Evolutionary conservation across 257 asterid genomes (phyloP).

Genomic region (Forsythia suspensa): DNA sequence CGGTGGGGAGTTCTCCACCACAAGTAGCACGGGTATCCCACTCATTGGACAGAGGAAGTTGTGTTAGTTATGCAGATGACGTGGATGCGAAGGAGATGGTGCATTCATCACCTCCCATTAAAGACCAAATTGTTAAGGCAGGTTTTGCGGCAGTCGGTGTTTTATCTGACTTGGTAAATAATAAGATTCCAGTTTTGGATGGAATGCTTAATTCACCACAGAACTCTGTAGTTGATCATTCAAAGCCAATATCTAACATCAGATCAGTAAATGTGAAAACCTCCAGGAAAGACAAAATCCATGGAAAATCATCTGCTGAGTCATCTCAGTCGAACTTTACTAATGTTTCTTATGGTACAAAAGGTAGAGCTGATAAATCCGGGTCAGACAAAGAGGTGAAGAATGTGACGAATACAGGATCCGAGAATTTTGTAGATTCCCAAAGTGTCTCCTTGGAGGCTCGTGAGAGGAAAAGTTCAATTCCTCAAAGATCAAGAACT

Average conservation of each 20-base stretch:
- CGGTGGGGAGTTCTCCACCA: constrained; percentile 33
- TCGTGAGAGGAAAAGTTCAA: constrained; percentile 40
- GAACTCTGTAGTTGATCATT: constrained; percentile 48
- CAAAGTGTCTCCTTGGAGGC: constrained; percentile 33
- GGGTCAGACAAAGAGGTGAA: constrained; percentile 34
- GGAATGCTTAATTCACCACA: constrained; percentile 39
- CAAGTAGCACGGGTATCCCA: constrained; percentile 35
- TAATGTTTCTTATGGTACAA: constrained; percentile 24
- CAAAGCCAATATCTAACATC: constrained; percentile 46
- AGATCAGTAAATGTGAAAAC: constrained; percentile 43
- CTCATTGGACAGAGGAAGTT: constrained; percentile 30
- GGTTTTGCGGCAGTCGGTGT: constrained; percentile 89
- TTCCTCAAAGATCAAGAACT: constrained; percentile 54
- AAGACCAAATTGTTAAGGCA: constrained; percentile 78
- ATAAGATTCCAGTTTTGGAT: constrained; percentile 62
- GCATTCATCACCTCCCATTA: constrained; percentile 56
- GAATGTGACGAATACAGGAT: constrained; percentile 28
- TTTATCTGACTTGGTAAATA: constrained; percentile 71
- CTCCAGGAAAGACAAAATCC: constrained; percentile 40
- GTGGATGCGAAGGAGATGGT: constrained; percentile 28
- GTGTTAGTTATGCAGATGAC: constrained; percentile 48
- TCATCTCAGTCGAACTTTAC: constrained; percentile 30
- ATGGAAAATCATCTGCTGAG: constrained; percentile 42
- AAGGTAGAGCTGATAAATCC: constrained; percentile 42
- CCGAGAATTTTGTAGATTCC: constrained; percentile 35